A percentile compares a stretch with the other conserved stretches of the same genome.
phyloP scores from a whole-genome alignment of 768 basidiomycete genomes.

The Termitomyces sp. region DNA sequence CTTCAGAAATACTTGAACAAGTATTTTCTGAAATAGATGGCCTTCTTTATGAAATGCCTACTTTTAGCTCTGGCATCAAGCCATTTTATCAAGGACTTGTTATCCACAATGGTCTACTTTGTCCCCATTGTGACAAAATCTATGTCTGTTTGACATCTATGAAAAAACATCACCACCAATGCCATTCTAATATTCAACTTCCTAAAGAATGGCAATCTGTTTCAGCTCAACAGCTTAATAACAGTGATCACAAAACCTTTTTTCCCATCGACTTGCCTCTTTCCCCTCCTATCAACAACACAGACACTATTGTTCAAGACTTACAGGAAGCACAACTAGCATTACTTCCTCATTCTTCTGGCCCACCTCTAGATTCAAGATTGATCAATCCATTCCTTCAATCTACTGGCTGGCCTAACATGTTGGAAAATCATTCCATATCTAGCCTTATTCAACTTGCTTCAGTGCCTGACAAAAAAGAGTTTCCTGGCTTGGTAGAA shows the following conservation, averaged over 20 bases:
- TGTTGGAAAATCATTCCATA: not conserved
- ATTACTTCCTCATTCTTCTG: not conserved
- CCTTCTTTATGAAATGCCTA: not conserved
- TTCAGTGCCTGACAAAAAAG: not conserved
- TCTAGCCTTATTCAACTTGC: not conserved
- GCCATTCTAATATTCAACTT: not conserved
- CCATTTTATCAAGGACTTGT: not conserved
- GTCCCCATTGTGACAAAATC: not conserved
- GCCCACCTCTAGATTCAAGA: not conserved
- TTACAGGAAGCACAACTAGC: not conserved
- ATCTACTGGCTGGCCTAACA: not conserved
- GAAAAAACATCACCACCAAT: not conserved
- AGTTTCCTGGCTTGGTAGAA: not conserved
- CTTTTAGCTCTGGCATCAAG: not conserved
- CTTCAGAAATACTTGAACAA: not conserved
- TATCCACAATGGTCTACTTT: not conserved
- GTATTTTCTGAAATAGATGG: not conserved
- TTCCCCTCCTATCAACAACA: not conserved
- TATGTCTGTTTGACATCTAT: not conserved
- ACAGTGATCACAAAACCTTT: not conserved
- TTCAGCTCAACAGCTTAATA: not conserved
- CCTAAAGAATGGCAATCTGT: not conserved
- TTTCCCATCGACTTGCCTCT: not conserved
- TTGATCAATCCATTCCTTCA: not conserved
- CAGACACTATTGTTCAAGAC: not conserved